Base-by-base conservation (phyloP, 2,329 filamentous ascomycete species). In the Penicillium carneum region DNA sequence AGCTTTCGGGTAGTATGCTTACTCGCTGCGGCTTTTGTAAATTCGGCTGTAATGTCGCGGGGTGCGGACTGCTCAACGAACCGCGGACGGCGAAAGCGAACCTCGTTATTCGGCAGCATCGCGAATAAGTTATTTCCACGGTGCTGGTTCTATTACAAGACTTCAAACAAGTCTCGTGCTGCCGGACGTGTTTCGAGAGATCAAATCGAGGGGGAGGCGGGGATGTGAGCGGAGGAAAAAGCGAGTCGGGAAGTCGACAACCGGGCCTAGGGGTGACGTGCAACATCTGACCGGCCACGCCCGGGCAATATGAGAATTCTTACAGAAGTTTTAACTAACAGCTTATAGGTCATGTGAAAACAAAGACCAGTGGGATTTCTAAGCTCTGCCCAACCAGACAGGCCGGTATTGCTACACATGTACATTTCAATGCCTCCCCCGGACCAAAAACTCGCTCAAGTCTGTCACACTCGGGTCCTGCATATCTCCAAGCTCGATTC, bases 31-130 rank as follows among this genome's bases (percentile, higher is more conserved):
- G 84, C 84, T 61, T 76, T 71, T 14, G 79, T 82, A 67, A 87
- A 87, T 66, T 82, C 80, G 41, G 79, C 78, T n/a, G 84, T 87
- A 65, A 87, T 84, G 72, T 87, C 83, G 68, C 79, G 77, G 60
- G 69, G 71, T 62, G 80, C 76, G 52, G 75, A 76, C 50, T 79
- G 75, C 63, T 76, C 71, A 61, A 70, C 62, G 34, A 70, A 67
- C 67, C 73, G 74, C 69, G 72, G 71, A 59, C 65, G 67, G 53
- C 74, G 68, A 56, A 68, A 65, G 64, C 68, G 70, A 63, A 68
- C 67, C 63, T 76, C 65, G 63, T 73, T 73, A 64, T 73, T 76
- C 60, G 72, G 72, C 63, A 77, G 66, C 74, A 77, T 77, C 63
- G 58, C 65, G 59, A 62, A 65, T 36, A 49, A 66, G 59, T 60